These are phyloP conservation scores for Colletotrichum tamarilloi DNA, from an alignment of 2,329 filamentous ascomycete species.

Conservation along the genomic window DNA sequence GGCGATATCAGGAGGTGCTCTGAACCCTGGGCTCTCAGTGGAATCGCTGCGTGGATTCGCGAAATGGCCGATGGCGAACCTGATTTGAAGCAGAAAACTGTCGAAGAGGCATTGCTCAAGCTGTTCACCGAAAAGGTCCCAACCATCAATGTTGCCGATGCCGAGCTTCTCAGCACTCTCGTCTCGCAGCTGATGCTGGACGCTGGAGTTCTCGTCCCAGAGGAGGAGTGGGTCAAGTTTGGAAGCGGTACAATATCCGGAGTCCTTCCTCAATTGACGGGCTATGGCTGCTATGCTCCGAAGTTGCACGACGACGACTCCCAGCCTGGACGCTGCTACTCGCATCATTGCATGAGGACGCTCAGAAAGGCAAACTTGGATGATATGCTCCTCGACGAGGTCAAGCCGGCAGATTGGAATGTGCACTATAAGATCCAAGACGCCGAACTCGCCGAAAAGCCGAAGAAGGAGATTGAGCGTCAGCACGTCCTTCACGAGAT, in stretches of 20 bases:
- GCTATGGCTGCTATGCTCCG: conserved; percentile 89
- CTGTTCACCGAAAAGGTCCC: conserved; percentile 95
- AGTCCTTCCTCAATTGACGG: conserved; percentile 92
- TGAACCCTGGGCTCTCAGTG: conserved; percentile 93
- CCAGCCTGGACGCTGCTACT: conserved; percentile 85
- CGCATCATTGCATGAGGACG: conserved; percentile 92
- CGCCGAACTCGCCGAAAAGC: conserved; percentile 76
- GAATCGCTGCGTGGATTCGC: conserved; percentile 87
- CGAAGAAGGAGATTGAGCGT: conserved; percentile 89
- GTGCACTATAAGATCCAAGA: conserved; percentile 88
- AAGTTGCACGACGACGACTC: conserved; percentile 77
- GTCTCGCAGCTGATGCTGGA: conserved; percentile 85
- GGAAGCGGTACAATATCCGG: conserved; percentile 83
- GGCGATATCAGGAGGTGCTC: conserved; percentile 85
- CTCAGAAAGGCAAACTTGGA: conserved; percentile 94
- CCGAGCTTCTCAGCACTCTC: conserved; percentile 83
- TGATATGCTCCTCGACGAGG: conserved; percentile 75
- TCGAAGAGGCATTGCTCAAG: conserved; percentile 88
- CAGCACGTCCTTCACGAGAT: conserved; percentile 97
- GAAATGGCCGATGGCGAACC: conserved; percentile 91
- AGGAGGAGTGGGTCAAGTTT: conserved; percentile 99
- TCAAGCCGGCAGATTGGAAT: conserved; percentile 85
- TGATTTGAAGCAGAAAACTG: conserved; percentile 84
- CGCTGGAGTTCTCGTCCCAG: conserved; percentile 80
- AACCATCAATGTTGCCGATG: conserved; percentile 98